A percentile compares a stretch with the other conserved stretches of the same genome.
Evolutionary conservation across 768 basidiomycete species (phyloP).

Genomic region (Tremella fuciformis): DNA sequence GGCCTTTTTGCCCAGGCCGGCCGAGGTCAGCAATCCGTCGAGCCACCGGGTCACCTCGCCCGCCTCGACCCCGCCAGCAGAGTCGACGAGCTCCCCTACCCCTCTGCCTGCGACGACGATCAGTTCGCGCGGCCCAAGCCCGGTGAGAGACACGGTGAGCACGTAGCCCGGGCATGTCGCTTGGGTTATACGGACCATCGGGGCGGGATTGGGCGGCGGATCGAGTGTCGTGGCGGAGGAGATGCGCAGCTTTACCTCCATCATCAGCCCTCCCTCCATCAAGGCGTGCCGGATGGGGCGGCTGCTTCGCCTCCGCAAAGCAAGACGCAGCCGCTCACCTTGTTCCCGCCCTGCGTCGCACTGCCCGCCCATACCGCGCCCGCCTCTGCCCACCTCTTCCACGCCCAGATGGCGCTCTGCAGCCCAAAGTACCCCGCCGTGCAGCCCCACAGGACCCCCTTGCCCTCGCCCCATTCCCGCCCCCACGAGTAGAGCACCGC

Average conservation of each 20-base stretch:
- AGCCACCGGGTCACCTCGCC: slow-evolving; percentile 75
- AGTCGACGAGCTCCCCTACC: slow-evolving; percentile 72
- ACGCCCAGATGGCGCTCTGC: slow-evolving; percentile 35
- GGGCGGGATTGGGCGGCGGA: slow-evolving; percentile 40
- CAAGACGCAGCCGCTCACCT: not conserved
- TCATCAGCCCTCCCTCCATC: not conserved
- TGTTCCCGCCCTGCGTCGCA: not conserved
- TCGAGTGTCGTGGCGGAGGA: slow-evolving; percentile 10
- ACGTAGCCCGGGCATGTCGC: not conserved
- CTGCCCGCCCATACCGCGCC: slow-evolving; percentile 14
- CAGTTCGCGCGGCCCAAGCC: slow-evolving; percentile 53
- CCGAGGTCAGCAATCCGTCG: slow-evolving; percentile 53
- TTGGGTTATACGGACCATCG: slow-evolving; percentile 53
- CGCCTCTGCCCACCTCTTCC: slow-evolving; percentile 43
- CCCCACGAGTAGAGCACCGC: slow-evolving; percentile 83
- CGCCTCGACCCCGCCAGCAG: slow-evolving; percentile 72
- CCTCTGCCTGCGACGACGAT: slow-evolving; percentile 61
- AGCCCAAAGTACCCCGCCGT: slow-evolving; percentile 56
- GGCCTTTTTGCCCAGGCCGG: slow-evolving; percentile 13
- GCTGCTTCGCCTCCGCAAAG: not conserved
- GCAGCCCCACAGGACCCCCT: slow-evolving; percentile 73
- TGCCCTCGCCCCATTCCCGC: slow-evolving; percentile 83
- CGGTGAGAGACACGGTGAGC: slow-evolving; percentile 1
- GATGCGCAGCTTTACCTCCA: slow-evolving; percentile 2
- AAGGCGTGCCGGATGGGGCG: no score